Percentiles rank a stretch among this genome's conserved stretches.
phyloP scores from a whole-genome alignment of 306 rosid species.

The Sophora flavescens region DNA sequence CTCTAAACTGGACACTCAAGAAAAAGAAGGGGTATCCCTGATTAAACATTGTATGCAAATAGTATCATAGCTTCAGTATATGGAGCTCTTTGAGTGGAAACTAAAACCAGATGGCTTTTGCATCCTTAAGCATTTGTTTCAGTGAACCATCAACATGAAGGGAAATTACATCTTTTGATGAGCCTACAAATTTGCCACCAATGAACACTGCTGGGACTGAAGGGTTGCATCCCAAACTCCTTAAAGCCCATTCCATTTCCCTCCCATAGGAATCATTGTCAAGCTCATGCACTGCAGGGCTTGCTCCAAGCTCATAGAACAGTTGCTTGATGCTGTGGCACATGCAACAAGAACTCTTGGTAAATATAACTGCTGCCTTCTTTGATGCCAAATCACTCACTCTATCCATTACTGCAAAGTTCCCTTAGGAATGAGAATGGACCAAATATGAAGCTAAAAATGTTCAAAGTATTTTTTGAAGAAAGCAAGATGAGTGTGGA shows the following conservation, averaged over 20 bases:
- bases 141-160: conserved; percentile 94
- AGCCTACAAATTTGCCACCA: conserved; percentile 88
- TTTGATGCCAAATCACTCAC: conserved; percentile 86
- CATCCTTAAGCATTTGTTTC: conserved; percentile 91
- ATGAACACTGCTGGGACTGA: conserved; percentile 95
- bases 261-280: conserved; percentile 78
- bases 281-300: conserved; percentile 92
- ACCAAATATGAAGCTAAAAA: conserved; percentile 18
- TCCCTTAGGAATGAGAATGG: background rate
- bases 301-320: conserved; percentile 93
- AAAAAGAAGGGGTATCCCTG: conserved; percentile 49
- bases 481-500: no score
- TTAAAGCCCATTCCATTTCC: conserved; percentile 88
- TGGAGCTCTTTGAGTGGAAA: conserved; percentile 37
- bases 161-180: conserved; percentile 89
- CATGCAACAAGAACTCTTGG: conserved; percentile 96
- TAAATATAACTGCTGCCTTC: conserved; percentile 95
- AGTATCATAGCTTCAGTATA: conserved; percentile 38
- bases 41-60: conserved; percentile 37
- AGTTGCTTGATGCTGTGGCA: conserved; percentile 92
- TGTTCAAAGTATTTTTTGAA: no score
- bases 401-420: conserved; percentile 65
- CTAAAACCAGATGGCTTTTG: conserved; percentile 96
- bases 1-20: conserved; percentile 51
- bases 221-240: conserved; percentile 86